Conservation (phyloP, 192 early-diverging fungal species). For the Coemansia sp. region DNA sequence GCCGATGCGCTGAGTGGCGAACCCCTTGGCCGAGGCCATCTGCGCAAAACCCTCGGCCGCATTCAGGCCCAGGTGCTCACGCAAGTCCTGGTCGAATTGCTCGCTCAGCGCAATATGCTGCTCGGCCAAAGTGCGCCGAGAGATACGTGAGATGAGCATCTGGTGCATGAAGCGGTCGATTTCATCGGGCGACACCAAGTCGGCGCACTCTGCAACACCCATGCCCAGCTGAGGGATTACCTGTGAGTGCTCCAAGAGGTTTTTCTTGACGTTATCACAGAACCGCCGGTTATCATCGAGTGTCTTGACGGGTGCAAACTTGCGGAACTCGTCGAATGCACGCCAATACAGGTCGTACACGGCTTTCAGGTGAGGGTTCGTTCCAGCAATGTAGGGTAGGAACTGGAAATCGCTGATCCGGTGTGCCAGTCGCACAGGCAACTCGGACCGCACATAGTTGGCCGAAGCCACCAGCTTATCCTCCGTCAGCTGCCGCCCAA, state of each 20-base stretch:
- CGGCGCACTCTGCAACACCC: conserved; percentile 77
- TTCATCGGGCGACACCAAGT: conserved; percentile 60
- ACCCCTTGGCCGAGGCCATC: conserved; percentile 47
- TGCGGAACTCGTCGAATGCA: conserved; percentile 82
- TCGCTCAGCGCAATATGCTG: conserved; percentile 85
- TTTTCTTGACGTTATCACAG: conserved; percentile 67
- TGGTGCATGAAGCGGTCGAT: conserved; percentile 86
- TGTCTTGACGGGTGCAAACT: conserved; percentile 66
- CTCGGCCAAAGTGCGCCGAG: conserved; percentile 84
- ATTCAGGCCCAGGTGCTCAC: conserved; percentile 17
- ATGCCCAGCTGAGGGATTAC: conserved; percentile 87
- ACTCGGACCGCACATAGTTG: conserved; percentile 87
- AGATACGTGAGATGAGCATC: conserved; percentile 86
- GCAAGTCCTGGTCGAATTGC: conserved; percentile 52
- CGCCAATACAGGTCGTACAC: conserved; percentile 91
- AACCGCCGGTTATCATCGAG: conserved; percentile 79
- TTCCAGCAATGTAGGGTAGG: conserved; percentile 89
- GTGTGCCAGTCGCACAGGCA: conserved; percentile 87
- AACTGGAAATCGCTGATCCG: conserved; percentile 91
- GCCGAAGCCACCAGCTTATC: conserved; percentile 80
- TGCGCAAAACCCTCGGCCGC: conserved; percentile 37
- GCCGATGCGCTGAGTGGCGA: conserved; percentile 52
- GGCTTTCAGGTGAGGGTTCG: conserved; percentile 81
- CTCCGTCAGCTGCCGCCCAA: conserved; percentile 80
- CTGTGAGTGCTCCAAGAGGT: conserved; percentile 76